Base-by-base conservation (phyloP, 2,329 filamentous ascomycete species). In the Aureobasidium sp. region DNA sequence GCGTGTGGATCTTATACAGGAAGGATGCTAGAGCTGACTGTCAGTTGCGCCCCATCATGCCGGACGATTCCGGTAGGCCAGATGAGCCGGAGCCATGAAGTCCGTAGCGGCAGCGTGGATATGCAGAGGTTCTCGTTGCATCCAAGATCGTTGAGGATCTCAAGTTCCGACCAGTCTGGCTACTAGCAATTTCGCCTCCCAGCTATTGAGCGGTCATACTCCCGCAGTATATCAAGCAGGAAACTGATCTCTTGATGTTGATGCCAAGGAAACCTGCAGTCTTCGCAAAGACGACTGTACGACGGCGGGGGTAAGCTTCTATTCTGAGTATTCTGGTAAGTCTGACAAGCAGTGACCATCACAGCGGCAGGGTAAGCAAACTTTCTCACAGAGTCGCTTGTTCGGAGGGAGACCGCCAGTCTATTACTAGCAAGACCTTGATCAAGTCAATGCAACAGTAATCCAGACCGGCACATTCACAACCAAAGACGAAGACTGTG, bases 21-120 rank as follows among this genome's bases (percentile, higher is more conserved):
- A 32, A 34, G 29, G 39, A 55, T 45, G n/a, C 53, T 55, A 55
- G 53, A 55, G 53, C 53, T 55, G 53, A 55, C 53, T 45, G 53
- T 44, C 39, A 55, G 8, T 45, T 34, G 11, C 53, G 41, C 41
- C 37, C 32, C 53, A 13, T 45, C 27, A n/a, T 55, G 27, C 30
- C 10, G 21, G 27, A 55, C 36, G 39, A 15, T 45, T 45, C 29
- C 53, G 53, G 39, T 55, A 55, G 39, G 53, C n/a, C 34, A 42
- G 30, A 16, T 25, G 34, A 4, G 34, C 41, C 41, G 53, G 34
- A 45, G 30, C 37, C 27, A 39, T 55, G 39, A 29, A 36, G 39
- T 55, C 53, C 53, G 53, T 45, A 55, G 39, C 53, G 39, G 29
- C 53, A 55, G 53, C 53, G 21, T 32, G n/a, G 30, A 13, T 32